Evolutionary conservation across 108 stramenopile species (phyloP).

Genomic region (Cyclostephanos invisitatus): DNA sequence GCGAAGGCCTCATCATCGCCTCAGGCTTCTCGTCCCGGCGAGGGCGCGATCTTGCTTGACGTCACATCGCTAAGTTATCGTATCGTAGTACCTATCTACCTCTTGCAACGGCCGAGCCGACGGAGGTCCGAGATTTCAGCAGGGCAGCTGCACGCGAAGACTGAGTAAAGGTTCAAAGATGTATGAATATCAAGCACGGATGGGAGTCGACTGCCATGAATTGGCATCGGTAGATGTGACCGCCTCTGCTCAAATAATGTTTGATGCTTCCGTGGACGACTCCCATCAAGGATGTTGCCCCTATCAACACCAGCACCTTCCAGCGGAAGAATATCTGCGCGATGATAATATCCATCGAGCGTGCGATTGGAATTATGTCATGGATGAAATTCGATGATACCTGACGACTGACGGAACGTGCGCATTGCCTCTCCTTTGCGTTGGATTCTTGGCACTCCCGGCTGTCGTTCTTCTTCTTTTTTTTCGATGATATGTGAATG

Average conservation of each 20-base stretch:
- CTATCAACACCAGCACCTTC: not conserved
- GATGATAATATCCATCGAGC: not conserved
- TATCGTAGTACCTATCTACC: too few species aligned
- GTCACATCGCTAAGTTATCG: too few species aligned
- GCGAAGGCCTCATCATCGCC: too few species aligned
- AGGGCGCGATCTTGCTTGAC: too few species aligned
- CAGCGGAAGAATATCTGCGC: not conserved
- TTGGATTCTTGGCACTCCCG: constrained; percentile 11
- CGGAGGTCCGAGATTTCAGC: too few species aligned
- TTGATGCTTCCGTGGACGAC: not conserved
- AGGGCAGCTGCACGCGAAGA: too few species aligned
- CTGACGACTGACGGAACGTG: constrained; percentile 16
- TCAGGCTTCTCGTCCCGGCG: too few species aligned
- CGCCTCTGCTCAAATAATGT: too few species aligned
- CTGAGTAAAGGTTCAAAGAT: too few species aligned
- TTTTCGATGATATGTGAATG: not conserved
- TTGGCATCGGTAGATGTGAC: too few species aligned
- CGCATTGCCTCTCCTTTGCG: constrained; percentile 9
- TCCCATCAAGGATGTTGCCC: not conserved
- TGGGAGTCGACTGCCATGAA: not conserved
- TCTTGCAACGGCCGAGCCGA: too few species aligned
- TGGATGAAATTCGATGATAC: constrained; percentile 21
- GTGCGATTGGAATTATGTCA: constrained; percentile 1
- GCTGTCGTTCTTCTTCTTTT: not conserved
- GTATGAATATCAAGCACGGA: not conserved